Evolutionary conservation across 2,329 filamentous ascomycete genomes (phyloP).

Genomic region (Coniochaeta prunicola): DNA sequence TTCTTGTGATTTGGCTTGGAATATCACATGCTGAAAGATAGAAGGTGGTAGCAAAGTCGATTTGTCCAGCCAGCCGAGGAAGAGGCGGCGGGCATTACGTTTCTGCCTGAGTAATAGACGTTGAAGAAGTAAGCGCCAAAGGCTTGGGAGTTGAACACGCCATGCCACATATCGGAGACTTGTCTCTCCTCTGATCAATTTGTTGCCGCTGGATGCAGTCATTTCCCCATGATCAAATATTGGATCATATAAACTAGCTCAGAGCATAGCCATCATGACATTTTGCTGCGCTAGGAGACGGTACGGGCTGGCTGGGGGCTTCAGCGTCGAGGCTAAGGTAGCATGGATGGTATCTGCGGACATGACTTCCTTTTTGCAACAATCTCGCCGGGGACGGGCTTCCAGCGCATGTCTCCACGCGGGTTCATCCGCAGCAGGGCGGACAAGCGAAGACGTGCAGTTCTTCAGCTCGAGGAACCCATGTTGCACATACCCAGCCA

Average conservation of each 20-base stretch:
- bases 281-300: background rate
- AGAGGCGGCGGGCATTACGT: background rate
- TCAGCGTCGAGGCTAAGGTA: background rate
- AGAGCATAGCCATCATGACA: background rate
- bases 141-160: too few relatives aligned
- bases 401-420: background rate
- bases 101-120: background rate
- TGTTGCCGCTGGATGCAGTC: background rate
- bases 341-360: background rate
- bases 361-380: background rate
- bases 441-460: background rate
- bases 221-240: background rate
- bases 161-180: too few relatives aligned
- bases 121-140: too few relatives aligned
- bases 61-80: background rate
- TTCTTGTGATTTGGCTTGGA: background rate
- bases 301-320: background rate
- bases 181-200: too few relatives aligned
- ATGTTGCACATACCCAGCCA: too few relatives aligned
- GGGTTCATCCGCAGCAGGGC: background rate
- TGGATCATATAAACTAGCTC: background rate
- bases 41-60: background rate
- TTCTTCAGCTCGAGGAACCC: background rate
- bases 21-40: background rate
- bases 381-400: background rate